Base-by-base conservation (phyloP, 2,329 filamentous ascomycete species). In the Lithohypha guttulata region DNA sequence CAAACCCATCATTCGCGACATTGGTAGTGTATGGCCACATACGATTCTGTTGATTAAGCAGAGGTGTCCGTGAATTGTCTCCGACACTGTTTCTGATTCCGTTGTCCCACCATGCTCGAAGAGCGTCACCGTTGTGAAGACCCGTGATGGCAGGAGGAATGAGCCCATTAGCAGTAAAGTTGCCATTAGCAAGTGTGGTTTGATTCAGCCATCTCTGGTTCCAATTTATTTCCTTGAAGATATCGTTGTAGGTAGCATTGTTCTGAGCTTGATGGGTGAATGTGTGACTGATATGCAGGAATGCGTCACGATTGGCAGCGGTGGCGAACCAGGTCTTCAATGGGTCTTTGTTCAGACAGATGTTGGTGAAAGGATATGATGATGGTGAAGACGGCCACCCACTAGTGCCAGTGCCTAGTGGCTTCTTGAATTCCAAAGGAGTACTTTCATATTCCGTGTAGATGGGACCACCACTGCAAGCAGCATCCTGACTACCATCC, bases 111-210 rank as follows among this genome's bases (percentile, higher is more conserved):
- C 72, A 79, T 5, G 71, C 75, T 37, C 59, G 58, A 32, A 79
- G 67, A 8, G 66, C 74, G 54, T 79, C 75, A n/a, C 70, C 74
- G 47, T 79, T 79, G 59, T 77, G 71, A 18, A 78, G 53, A 34
- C 75, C 75, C 1, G 75, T 79, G 44, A 79, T 79, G 23, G 73
- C 73, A 1, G 75, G 75, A 2, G 75, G 75, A 42, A 79, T 73
- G 37, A 79, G 64, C 20, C 73, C 74, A 26, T 66, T 63, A 2
- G 58, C 45, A 18, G 71, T 76, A 53, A 67, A 77, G 29, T 61
- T 60, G 13, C 51, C 53, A 41, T 61, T 59, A 14, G 14, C 22
- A 34, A 41, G 17, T 5, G 31, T 38, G 7, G 68, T 61, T 48
- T 73, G 67, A 43, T 64, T 61, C 28, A 77, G 53, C 73, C 74